Percentiles rank a stretch among this genome's conserved stretches.
phyloP scores from a whole-genome alignment of 805 yeast species.

The Pichia occidentalis region DNA sequence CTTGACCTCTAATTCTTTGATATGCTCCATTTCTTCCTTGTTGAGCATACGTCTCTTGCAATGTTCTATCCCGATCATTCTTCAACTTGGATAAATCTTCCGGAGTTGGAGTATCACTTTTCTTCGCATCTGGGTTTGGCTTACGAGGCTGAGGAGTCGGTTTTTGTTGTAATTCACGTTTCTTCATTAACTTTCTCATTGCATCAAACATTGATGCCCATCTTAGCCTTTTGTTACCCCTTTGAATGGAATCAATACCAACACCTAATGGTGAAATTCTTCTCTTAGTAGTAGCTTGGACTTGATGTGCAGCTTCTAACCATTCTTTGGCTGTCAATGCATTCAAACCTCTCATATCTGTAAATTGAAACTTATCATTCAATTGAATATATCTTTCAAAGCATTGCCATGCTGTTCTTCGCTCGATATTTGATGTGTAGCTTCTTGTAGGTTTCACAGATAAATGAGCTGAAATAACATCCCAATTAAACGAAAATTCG shows the following conservation, averaged over 20 bases:
- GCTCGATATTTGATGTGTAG: conserved; percentile 81
- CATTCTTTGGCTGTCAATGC: conserved; percentile 82
- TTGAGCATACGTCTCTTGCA: conserved; percentile 62
- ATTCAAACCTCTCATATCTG: conserved; percentile 82
- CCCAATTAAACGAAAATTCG: conserved; percentile 90
- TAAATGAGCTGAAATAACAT: conserved; percentile 75
- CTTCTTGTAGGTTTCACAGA: conserved; percentile 58
- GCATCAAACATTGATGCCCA: conserved; percentile 99
- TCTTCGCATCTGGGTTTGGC: conserved; percentile 22
- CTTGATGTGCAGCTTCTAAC: conserved; percentile 86
- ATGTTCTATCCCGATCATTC: conserved; percentile 76
- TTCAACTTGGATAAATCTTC: conserved; percentile 78
- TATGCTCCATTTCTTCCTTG: conserved; percentile 17
- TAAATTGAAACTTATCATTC: conserved; percentile 78
- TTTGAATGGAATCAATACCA: conserved; percentile 84
- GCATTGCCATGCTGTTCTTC: conserved; percentile 98
- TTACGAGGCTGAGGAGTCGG: conserved; percentile 40
- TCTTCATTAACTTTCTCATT: conserved; percentile 80
- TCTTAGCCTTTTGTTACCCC: conserved; percentile 84
- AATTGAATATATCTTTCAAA: conserved; percentile 93
- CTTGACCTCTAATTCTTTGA: conserved; percentile 21
- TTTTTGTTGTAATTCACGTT: conserved; percentile 70
- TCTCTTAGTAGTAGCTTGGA: conserved; percentile 81
- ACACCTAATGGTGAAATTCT: conserved; percentile 90
- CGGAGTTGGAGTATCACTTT: conserved; percentile 64